Evolutionary conservation across 2,329 filamentous ascomycete species (phyloP), one percentile per base, ranked within the genome.

Genomic region (Shiraia sp.): DNA sequence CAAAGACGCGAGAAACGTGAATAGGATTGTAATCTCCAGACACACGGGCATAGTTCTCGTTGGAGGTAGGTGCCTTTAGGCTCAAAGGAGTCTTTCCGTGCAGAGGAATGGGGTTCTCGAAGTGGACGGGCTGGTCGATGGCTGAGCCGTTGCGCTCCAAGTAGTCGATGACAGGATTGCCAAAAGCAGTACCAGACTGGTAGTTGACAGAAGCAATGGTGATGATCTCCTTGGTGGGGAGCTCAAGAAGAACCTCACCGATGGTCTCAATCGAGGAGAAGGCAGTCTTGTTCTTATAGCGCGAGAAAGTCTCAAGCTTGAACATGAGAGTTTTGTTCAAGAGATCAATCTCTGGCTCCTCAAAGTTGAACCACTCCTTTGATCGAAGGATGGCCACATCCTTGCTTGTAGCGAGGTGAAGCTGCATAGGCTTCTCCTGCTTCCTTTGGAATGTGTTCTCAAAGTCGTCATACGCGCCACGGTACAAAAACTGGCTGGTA

Each of bases 391-490:
- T 87, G 32, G 93, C 92, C 28, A 99, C 85, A 59, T 99, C 95
- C 75, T 93, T 95, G 65, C 82, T 86, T 3, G 90, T 91, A 10
- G 79, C 85, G 34, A 99, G 81, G 64, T 95, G 87, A 19, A 99
- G 78, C 73, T 99, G 88, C 79, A 97, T 93, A 1, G 92, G 91
- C 1, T 88, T 95, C 75, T 99, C 93, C 6, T 85, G 82, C 81
- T 96, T 97, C 68, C 93, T 88, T 75, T 97, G 91, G 84, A 99
- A 99, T 6, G 95, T 99, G 75, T 96, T 99, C 75, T 96, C 88
- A 59, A 83, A 99, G 71, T 99, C 95, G 41, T 81, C 87, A 75
- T 99, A 99, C 22, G 80, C 79, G 42, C 93, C 93, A 35, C 95
- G 87, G 79, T 99, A 99, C 62, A 99, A 72, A 80, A 99, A 99